Percentiles rank a stretch among this genome's conserved stretches.
These are phyloP conservation scores for Marsdenia floribunda DNA, from an alignment of 257 asterid species.

Conservation along the genomic window DNA sequence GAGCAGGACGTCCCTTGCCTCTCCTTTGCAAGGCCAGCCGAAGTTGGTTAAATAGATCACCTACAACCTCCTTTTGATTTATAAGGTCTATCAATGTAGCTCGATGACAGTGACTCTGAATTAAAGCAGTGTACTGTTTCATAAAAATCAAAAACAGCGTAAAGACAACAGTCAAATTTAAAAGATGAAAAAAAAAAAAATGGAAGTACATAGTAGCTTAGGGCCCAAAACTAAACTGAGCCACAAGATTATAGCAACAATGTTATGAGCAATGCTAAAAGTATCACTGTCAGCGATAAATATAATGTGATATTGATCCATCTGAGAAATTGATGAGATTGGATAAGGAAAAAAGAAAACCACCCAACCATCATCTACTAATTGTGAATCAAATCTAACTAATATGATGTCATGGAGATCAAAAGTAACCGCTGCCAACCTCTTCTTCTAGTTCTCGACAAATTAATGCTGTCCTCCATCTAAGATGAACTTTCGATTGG, in stretches of 20 bases:
- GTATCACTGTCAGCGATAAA: neutral
- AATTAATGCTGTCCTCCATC: constrained; percentile 93
- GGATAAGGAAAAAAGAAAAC: neutral
- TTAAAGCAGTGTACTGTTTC: constrained; percentile 74
- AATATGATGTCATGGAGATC: constrained; percentile 9
- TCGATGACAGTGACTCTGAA: constrained; percentile 55
- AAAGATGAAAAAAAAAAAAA: neutral
- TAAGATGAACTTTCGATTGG: constrained; percentile 83
- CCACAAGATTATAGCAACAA: neutral
- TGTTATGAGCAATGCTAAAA: neutral
- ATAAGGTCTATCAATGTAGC: constrained; percentile 66
- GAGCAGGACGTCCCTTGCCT: constrained; percentile 76
- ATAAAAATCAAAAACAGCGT: constrained; percentile 16
- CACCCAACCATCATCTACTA: neutral
- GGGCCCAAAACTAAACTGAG: neutral
- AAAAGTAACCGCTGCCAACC: constrained; percentile 33
- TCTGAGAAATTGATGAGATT: neutral
- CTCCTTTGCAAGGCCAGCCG: constrained; percentile 85
- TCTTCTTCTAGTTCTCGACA: constrained; percentile 90
- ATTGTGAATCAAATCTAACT: neutral
- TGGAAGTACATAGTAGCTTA: neutral
- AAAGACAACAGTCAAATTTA: neutral
- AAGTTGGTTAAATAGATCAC: constrained; percentile 93
- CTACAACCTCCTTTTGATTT: constrained; percentile 83
- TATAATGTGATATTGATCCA: neutral